Base-by-base conservation (phyloP, 768 basidiomycete genomes). In the Chiua virens region DNA sequence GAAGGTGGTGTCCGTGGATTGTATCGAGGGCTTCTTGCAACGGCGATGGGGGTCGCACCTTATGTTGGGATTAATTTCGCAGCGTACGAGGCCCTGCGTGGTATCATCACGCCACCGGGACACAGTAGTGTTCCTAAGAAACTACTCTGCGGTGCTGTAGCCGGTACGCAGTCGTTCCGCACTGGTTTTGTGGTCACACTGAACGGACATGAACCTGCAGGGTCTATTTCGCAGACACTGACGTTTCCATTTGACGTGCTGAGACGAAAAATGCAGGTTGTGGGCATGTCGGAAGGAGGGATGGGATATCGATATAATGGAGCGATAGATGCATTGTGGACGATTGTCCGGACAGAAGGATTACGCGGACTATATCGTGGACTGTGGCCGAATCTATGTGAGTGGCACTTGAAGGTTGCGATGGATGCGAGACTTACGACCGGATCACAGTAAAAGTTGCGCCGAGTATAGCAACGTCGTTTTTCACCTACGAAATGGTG, bases 241-340 rank as follows among this genome's bases (percentile, higher is more conserved):
- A 98, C 95, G 5, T 98, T 96, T 67, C 96, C 96, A 9, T 91
- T 97, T 62, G 96, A 99, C 67, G 91, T 98, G 6, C 70, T 98
- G 52, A 79, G 96, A 42, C 80, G 96, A 54, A 96, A 98, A 77
- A 93, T 98, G 87, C 96, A 98, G 68, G 90, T 96, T 52, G 79
- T 83, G 6, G 92, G 92, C 13, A 86, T 94, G 84, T 71, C 79
- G 59, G 75, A 72, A 13, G 79, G 78, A 17, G 74, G 77, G 13
- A 64, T 82, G 54, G 77, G 79, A 41, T 73, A 83, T 58, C 83
- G 84, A 68, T 95, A 93, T 70, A 83, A 71, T 38, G 89, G 91
- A 9, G 94, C 92, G 7, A 51, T 92, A 30, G 86, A 94, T 66
- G 93, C 91, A 9, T 68, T 94, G 57, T 68, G 66, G 50, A 77